Conservation (phyloP, 768 basidiomycete species). For the Lactarius pseudohatsudake region DNA sequence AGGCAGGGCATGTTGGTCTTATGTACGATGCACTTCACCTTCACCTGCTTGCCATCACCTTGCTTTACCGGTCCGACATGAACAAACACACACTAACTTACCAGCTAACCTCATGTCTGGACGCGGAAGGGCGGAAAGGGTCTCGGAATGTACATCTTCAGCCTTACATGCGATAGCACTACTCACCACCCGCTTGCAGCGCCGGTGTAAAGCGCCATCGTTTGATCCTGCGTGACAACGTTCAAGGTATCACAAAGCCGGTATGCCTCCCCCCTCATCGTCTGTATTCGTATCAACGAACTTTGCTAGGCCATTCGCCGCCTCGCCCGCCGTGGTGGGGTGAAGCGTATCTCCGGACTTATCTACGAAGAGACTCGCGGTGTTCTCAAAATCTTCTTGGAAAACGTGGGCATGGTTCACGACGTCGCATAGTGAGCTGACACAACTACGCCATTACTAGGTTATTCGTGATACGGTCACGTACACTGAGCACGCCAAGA, state of each 20-base stretch:
- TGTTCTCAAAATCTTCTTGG: slow-evolving; percentile 63
- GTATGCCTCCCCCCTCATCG: slow-evolving; percentile 14
- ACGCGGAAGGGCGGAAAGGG: slow-evolving; percentile 51
- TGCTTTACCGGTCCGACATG: background rate
- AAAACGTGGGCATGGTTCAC: slow-evolving; percentile 41
- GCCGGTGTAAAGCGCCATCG: slow-evolving; percentile 49
- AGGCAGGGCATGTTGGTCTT: too few species aligned
- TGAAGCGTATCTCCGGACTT: slow-evolving; percentile 59
- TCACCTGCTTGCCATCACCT: too few species aligned
- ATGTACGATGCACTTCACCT: too few species aligned
- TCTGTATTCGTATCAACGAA: background rate
- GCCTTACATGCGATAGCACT: background rate
- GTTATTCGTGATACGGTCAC: slow-evolving; percentile 58
- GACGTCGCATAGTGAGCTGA: background rate
- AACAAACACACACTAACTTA: background rate
- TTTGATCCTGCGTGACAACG: slow-evolving; percentile 48
- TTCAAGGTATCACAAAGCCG: slow-evolving; percentile 53
- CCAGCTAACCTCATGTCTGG: slow-evolving; percentile 40
- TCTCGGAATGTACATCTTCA: slow-evolving; percentile 40
- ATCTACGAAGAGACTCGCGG: slow-evolving; percentile 69
- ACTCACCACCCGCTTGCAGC: slow-evolving; percentile 6
- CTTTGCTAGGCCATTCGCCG: slow-evolving; percentile 45
- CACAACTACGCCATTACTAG: slow-evolving; percentile 11
- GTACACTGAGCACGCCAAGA: slow-evolving; percentile 67
- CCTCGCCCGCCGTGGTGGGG: slow-evolving; percentile 64